Evolutionary conservation across 108 stramenopile genomes (phyloP), one percentile per base, ranked within the genome.

Genomic region (Stephanodiscus minutulus): DNA sequence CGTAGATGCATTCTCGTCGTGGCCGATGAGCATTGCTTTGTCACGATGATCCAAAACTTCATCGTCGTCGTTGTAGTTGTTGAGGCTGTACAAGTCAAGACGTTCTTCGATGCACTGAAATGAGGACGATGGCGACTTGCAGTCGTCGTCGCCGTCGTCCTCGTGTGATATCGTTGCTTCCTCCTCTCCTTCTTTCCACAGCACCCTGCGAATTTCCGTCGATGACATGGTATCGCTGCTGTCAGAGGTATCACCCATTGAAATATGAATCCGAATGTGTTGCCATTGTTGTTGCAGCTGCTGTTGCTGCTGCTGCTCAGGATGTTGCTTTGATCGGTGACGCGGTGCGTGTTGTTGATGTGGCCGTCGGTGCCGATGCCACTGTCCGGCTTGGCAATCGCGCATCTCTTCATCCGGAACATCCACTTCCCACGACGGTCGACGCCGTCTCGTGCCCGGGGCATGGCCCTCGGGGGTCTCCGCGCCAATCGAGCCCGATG

Each of bases 161-260:
- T 53, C 9, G 24, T 8, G 52, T 25, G 18, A 39, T 60, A 18
- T 13, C 20, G 13, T 37, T 21, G 59, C 15, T 18, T 18, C 17
- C 5, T 18, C 35, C 59, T n/a, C 39, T n/a, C 35, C 59, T 20
- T 41, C 59, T 36, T 22, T n/a, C 59, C 59, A 60, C 20, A 60
- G 43, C 1, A 43, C 59, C 29, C 39, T 60, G 5, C 36, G 17
- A n/a, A 41, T 41, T 2, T 60, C 59, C n/a, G 43, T 18, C 35
- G 39, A 35, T 35, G 37, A 41, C 41, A 8, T 35, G 9, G 28
- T 35, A 2, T 5, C 35, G 36, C 33, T 37, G 35, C 35, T 60
- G 20, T 35, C 35, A 41, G 36, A 41, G 7, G 18, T 60, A 43
- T 39, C 59, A 37, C 37, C 35, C 57, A 18, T 37, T 18, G 57